Conservation (phyloP, 441 rosid genomes). For the Dalechampia spathulata region DNA sequence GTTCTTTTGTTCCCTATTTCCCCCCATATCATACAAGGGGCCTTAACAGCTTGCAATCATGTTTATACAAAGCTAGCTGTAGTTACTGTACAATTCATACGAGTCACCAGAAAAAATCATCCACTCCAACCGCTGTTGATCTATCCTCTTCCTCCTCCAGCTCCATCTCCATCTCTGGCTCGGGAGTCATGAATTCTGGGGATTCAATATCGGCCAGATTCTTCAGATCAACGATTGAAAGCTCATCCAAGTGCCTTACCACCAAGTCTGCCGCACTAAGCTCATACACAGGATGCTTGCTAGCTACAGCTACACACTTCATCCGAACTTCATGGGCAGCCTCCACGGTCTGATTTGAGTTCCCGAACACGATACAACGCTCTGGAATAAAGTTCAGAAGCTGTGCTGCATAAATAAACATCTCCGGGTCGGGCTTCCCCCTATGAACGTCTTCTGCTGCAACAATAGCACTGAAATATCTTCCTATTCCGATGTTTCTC, state of each 20-base stretch:
- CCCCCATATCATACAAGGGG: constrained; percentile 18
- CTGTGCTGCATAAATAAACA: constrained; percentile 87
- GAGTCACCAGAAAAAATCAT: constrained; percentile 66
- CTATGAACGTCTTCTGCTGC: constrained; percentile 87
- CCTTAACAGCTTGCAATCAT: neutral
- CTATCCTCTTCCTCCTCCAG: constrained; percentile 50
- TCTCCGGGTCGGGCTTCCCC: constrained; percentile 96
- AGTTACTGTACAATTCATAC: constrained; percentile 48
- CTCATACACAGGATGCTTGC: constrained; percentile 83
- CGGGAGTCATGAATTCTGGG: constrained; percentile 49
- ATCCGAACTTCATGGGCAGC: constrained; percentile 93
- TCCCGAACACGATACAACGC: constrained; percentile 92
- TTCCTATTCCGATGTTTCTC: constrained; percentile 53
- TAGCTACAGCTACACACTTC: constrained; percentile 97
- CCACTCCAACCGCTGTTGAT: constrained; percentile 40
- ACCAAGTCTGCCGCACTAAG: constrained; percentile 93
- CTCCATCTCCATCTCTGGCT: constrained; percentile 50
- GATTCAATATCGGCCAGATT: constrained; percentile 77
- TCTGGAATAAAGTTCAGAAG: constrained; percentile 80
- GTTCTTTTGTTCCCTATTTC: neutral
- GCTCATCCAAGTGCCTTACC: constrained; percentile 71
- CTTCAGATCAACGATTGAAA: constrained; percentile 84
- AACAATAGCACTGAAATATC: constrained; percentile 58
- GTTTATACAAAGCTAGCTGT: constrained; percentile 16
- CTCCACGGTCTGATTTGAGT: constrained; percentile 84